Evolutionary conservation across 306 rosid genomes (phyloP).

Genomic region (Lathyrus tuberosus): DNA sequence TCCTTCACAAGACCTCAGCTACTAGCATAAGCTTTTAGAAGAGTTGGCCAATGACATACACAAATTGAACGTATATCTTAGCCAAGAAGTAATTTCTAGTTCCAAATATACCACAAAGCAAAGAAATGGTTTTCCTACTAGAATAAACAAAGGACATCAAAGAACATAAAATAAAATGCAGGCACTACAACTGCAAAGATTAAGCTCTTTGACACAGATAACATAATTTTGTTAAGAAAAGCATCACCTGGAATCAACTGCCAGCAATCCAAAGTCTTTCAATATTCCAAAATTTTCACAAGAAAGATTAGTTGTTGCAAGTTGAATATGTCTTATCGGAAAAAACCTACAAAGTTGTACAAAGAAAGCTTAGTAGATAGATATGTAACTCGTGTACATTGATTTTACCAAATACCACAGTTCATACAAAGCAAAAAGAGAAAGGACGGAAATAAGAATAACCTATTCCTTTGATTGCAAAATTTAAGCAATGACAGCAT

Average conservation of each 20-base stretch:
- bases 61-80: background rate
- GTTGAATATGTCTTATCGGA: slow-evolving; percentile 69
- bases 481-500: slow-evolving; percentile 82
- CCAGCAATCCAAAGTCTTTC: slow-evolving; percentile 69
- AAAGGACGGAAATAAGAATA: background rate
- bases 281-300: slow-evolving; percentile 47
- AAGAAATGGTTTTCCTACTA: too few species aligned
- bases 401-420: background rate
- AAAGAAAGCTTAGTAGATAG: background rate
- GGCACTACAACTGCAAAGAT: too few species aligned
- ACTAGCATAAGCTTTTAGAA: too few species aligned
- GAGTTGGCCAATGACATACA: background rate
- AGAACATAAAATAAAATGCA: too few species aligned
- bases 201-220: too few species aligned
- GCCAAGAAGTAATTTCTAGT: too few species aligned
- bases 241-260: slow-evolving; percentile 74
- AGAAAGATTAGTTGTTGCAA: slow-evolving; percentile 50
- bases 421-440: background rate
- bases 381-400: background rate
- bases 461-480: slow-evolving; percentile 94
- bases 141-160: too few species aligned
- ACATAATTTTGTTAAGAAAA: background rate
- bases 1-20: too few species aligned
- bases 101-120: too few species aligned
- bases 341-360: slow-evolving; percentile 61